Base-by-base conservation (phyloP, 176 grass and related monocot species). In the Ampelocalamus luodianensis region DNA sequence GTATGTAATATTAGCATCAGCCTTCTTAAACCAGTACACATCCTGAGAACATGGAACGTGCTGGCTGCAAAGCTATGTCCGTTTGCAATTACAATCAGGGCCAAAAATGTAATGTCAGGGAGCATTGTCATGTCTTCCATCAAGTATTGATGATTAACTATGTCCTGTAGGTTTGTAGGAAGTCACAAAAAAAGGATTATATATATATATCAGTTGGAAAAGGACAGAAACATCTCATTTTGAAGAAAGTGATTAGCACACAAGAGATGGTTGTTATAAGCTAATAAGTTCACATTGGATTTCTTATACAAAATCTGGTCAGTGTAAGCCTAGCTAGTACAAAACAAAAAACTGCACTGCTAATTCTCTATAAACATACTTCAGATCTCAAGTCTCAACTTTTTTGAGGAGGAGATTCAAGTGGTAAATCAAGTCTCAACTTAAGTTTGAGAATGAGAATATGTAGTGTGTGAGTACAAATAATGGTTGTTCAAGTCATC, bases 91-190 rank as follows among this genome's bases (percentile, higher is more conserved):
- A 87, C 1, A 54, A 1, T 3, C 17, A 86, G n/a, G 0, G 6
- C 1, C 61, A 87, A 65, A 5, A 5, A 36, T 22, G 20, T 46
- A n/a, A 81, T 18, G 18, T 26, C 3, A 59, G 70, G 60, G 46
- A 81, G 37, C 60, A 54, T 14, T 59, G 26, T 59, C 62, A 87
- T 87, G 13, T 87, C 61, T 10, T 76, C 78, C 85, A 68, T 29
- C 8, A 87, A 38, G 70, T 81, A 81, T 18, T 17, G 24, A 12
- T 20, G 5, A 3, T 26, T 23, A 68, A 3, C 10, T 38, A 45
- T 68, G 1, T 60, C 71, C 86, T 87, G 85, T 48, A 15, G 27
- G 22, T 71, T 34, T 39, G 36, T 44, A 48, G 14, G 34, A 76
- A 9, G 26, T 36, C 36, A 80, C 4, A 87, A 36, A 15, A 64